A percentile compares a stretch with the other conserved stretches of the same genome.
phyloP scores from a whole-genome alignment of 768 basidiomycete genomes.

The Podaxis carcinomalis region DNA sequence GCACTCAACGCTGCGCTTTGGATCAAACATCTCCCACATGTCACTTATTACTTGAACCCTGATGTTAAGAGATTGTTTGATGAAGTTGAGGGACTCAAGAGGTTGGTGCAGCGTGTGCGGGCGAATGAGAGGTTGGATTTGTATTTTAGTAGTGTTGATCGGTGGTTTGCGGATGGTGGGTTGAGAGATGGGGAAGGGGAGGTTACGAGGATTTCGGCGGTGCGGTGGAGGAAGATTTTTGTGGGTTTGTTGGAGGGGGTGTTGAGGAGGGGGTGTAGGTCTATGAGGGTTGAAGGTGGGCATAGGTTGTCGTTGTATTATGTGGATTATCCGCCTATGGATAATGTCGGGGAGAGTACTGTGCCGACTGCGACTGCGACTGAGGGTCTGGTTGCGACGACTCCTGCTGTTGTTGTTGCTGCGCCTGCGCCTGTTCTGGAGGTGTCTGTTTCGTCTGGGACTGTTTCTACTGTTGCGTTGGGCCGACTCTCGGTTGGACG shows the following conservation, averaged over 20 bases:
- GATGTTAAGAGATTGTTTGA: neutral
- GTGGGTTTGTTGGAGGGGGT: neutral
- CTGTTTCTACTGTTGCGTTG: neutral
- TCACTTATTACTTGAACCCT: neutral
- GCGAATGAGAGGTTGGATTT: neutral
- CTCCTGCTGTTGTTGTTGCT: neutral
- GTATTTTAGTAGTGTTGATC: neutral
- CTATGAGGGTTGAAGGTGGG: neutral
- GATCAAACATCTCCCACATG: neutral
- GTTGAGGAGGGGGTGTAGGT: neutral
- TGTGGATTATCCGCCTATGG: neutral
- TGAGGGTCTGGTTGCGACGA: too few species aligned
- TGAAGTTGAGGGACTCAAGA: neutral
- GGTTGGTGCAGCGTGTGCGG: neutral
- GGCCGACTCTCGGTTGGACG: neutral
- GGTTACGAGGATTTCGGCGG: neutral
- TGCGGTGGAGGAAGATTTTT: neutral
- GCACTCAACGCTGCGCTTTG: neutral
- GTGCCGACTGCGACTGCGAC: too few species aligned
- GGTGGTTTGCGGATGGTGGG: neutral
- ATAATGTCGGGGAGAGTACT: neutral
- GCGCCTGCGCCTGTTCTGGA: neutral
- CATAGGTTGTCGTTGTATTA: neutral
- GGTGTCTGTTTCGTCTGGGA: too few species aligned
- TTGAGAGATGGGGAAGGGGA: neutral